Evolutionary conservation across 495 filamentous ascomycete genomes (phyloP), one percentile per base, ranked within the genome.

Genomic region (Penicillium alfredii): DNA sequence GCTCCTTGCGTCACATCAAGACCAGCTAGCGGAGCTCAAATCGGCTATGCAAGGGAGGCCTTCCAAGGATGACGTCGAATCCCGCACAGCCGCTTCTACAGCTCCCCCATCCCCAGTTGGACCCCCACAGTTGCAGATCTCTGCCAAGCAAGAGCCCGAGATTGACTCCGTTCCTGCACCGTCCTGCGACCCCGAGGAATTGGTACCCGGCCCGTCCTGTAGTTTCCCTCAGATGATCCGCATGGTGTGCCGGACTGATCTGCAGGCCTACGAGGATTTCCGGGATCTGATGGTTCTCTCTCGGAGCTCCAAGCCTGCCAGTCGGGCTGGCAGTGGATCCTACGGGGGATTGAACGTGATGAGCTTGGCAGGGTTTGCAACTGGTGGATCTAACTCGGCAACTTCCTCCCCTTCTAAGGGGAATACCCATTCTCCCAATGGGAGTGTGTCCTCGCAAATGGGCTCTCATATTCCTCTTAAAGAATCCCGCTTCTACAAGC

Each of bases 401-500:
- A 55, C 60, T 14, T 64, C 68, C 6, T 68, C 68, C 8, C 60
- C 59, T 30, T 55, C 57, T 16, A 68, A 61, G 44, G 70, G 55
- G 9, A 53, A 61, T 21, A 41, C 50, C 33, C 58, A 60, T 43
- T 66, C 64, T 5, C 63, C 64, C 4, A 60, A 56, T 42, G 60
- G 64, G n/a, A 58, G 58, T 32, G 25, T 57, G 10, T 64, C 62
- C 8, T 68, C 64, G 4, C 58, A 58, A 22, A 40, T 40, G 2
- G 53, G 53, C n/a, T 52, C 56, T 13, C 58, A 63, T 26, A 62
- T 68, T 13, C 71, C 78, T 6, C 63, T 98, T 28, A 94, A 94
- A 51, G 92, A 96, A 36, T 87, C 83, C 3, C 84, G 82, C 42
- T 97, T 95, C 58, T 98, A 88, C 62, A 98, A 98, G 60, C 78